Conservation (phyloP, 768 basidiomycete genomes). For the Thelephora ganbajun region DNA sequence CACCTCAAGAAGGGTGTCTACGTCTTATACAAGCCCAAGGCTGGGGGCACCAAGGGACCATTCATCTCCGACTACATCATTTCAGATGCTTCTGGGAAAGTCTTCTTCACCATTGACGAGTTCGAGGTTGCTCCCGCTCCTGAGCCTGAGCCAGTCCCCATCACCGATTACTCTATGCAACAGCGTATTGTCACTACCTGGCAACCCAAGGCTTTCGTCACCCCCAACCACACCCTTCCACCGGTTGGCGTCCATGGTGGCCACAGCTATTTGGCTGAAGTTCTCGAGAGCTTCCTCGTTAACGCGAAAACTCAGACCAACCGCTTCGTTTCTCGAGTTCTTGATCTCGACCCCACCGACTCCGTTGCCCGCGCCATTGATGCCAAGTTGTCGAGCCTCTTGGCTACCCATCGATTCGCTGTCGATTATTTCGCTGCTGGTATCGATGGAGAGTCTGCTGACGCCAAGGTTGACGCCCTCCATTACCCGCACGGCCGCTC, state of each 20-base stretch:
- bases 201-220: slow-evolving; percentile 18
- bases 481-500: slow-evolving; percentile 7
- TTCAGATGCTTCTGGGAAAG: slow-evolving; percentile 15
- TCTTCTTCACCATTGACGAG: slow-evolving; percentile 20
- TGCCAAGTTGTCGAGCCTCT: slow-evolving; percentile 7
- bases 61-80: slow-evolving; percentile 15
- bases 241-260: background rate
- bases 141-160: slow-evolving; percentile 13
- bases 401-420: slow-evolving; percentile 7
- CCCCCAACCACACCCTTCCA: slow-evolving; percentile 4
- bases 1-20: slow-evolving; percentile 18
- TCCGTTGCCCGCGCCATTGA: slow-evolving; percentile 11
- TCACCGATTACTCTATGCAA: slow-evolving; percentile 14
- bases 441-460: slow-evolving; percentile 10
- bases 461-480: slow-evolving; percentile 10
- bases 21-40: slow-evolving; percentile 15
- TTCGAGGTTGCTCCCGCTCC: slow-evolving; percentile 21
- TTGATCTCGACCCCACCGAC: slow-evolving; percentile 12
- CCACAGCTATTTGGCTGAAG: background rate
- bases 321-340: slow-evolving; percentile 13
- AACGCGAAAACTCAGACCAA: slow-evolving; percentile 9
- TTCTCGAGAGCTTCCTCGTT: slow-evolving; percentile 10
- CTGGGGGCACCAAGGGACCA: slow-evolving; percentile 13
- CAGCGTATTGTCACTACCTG: slow-evolving; percentile 18
- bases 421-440: slow-evolving; percentile 11